phyloP scores from a whole-genome alignment of 2,329 filamentous ascomycete genomes.

The Lachnellula suecica region DNA sequence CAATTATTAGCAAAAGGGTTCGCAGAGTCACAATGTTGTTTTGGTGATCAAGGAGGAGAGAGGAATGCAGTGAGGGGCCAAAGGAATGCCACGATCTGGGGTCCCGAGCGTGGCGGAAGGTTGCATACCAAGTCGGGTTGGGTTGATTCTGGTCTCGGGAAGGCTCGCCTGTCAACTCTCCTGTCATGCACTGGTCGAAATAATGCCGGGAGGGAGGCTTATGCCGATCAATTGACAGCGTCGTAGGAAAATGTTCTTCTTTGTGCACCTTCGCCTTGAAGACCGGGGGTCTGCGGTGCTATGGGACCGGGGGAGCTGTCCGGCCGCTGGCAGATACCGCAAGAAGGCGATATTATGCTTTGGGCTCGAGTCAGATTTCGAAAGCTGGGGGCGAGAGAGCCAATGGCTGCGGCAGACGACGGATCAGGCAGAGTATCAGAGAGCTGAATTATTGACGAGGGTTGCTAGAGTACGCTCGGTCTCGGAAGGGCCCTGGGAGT shows the following conservation, averaged over 20 bases:
- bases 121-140: slow-evolving; percentile 27
- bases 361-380: slow-evolving; percentile 6
- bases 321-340: slow-evolving; percentile 2
- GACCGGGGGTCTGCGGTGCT: slow-evolving; percentile 5
- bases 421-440: slow-evolving; percentile 16
- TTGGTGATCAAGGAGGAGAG: slow-evolving; percentile 17
- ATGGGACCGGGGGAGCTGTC: not conserved
- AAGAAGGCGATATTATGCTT: slow-evolving; percentile 9
- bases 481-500: slow-evolving; percentile 20
- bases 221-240: slow-evolving; percentile 17
- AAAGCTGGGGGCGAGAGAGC: slow-evolving; percentile 4
- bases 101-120: slow-evolving; percentile 16
- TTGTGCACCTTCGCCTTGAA: slow-evolving; percentile 3
- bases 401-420: slow-evolving; percentile 15
- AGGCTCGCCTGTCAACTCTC: slow-evolving; percentile 16
- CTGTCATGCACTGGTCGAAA: slow-evolving; percentile 21
- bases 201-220: slow-evolving; percentile 19
- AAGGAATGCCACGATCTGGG: slow-evolving; percentile 26
- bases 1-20: slow-evolving; percentile 15
- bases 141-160: slow-evolving; percentile 24
- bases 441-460: too few species aligned
- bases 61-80: slow-evolving; percentile 23
- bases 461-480: slow-evolving; percentile 30
- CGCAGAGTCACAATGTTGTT: slow-evolving; percentile 4
- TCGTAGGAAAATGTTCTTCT: slow-evolving; percentile 1